These are phyloP conservation scores for Anacardium occidentale DNA, from an alignment of 345 rosid species.

Conservation along the genomic window DNA sequence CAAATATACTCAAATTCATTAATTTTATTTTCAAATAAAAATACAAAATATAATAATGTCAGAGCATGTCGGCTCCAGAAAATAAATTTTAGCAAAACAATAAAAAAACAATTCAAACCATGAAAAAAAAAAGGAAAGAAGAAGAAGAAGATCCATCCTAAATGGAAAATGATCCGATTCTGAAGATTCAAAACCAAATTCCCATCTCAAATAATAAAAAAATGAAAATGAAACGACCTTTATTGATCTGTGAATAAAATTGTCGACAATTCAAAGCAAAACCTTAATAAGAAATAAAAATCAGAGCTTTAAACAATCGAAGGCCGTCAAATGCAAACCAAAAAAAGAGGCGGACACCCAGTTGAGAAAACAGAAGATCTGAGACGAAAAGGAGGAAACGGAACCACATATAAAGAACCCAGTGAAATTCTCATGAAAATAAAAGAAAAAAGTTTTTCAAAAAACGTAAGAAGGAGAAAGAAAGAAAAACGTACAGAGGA, in stretches of 20 bases:
- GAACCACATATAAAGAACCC: background rate
- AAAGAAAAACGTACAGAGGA: background rate
- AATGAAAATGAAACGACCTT: background rate
- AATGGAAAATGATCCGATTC: background rate
- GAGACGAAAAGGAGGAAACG: background rate
- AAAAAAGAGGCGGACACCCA: background rate
- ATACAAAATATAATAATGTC: slow-evolving; percentile 2
- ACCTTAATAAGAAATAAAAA: background rate
- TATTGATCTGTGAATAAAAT: background rate
- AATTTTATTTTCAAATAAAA: background rate
- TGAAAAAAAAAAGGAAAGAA: background rate
- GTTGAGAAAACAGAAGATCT: background rate
- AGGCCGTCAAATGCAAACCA: background rate
- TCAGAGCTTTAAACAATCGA: background rate
- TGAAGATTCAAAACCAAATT: background rate
- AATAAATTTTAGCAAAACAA: background rate
- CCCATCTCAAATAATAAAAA: background rate
- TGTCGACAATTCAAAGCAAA: background rate
- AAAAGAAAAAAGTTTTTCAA: slow-evolving; percentile 2
- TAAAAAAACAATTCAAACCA: background rate
- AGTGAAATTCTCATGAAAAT: background rate
- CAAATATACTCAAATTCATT: background rate
- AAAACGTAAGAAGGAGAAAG: slow-evolving; percentile 23
- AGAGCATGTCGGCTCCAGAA: slow-evolving; percentile 14
- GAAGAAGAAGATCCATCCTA: slow-evolving; percentile 1